Evolutionary conservation across 2,329 filamentous ascomycete genomes (phyloP).

Genomic region (Aschersonia sp.): DNA sequence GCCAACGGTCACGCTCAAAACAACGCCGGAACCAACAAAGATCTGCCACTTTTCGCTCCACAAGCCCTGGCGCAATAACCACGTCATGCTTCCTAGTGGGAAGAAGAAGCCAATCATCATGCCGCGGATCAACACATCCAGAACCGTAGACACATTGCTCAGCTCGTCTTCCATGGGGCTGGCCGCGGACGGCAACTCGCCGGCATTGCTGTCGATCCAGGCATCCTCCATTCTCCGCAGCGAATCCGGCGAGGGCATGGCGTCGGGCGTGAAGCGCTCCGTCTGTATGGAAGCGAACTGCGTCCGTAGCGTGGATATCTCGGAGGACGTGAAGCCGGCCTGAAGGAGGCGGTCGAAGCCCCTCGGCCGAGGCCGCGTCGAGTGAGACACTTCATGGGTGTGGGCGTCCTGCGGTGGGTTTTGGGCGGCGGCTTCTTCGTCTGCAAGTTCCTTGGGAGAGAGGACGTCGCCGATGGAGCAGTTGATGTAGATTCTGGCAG

Average conservation of each 20-base stretch:
- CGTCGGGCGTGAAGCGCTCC: slow-evolving; percentile 71
- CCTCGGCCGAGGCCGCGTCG: slow-evolving; percentile 25
- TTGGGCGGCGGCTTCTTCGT: slow-evolving; percentile 40
- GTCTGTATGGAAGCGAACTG: slow-evolving; percentile 83
- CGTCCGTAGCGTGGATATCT: slow-evolving; percentile 71
- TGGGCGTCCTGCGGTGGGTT: slow-evolving; percentile 28
- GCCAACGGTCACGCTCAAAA: slow-evolving; percentile 67
- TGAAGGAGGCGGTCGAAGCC: slow-evolving; percentile 80
- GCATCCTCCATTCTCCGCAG: slow-evolving; percentile 71
- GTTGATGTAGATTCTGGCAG: slow-evolving; percentile 65
- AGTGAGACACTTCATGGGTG: slow-evolving; percentile 1
- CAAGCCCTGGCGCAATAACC: slow-evolving; percentile 74
- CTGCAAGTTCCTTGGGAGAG: slow-evolving; percentile 50
- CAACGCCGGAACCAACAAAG: slow-evolving; percentile 72
- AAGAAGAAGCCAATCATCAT: slow-evolving; percentile 91
- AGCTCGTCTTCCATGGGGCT: slow-evolving; percentile 29
- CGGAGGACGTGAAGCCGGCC: slow-evolving; percentile 67
- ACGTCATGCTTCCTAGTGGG: slow-evolving; percentile 73
- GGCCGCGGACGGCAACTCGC: slow-evolving; percentile 22
- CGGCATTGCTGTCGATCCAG: slow-evolving; percentile 66
- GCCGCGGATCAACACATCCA: slow-evolving; percentile 80
- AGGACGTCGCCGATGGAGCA: slow-evolving; percentile 78
- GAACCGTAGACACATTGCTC: slow-evolving; percentile 35
- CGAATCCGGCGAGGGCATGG: slow-evolving; percentile 67
- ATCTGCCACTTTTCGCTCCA: slow-evolving; percentile 75